Evolutionary conservation across 2,329 filamentous ascomycete species (phyloP).

Genomic region (Neoarthrinium moseri): DNA sequence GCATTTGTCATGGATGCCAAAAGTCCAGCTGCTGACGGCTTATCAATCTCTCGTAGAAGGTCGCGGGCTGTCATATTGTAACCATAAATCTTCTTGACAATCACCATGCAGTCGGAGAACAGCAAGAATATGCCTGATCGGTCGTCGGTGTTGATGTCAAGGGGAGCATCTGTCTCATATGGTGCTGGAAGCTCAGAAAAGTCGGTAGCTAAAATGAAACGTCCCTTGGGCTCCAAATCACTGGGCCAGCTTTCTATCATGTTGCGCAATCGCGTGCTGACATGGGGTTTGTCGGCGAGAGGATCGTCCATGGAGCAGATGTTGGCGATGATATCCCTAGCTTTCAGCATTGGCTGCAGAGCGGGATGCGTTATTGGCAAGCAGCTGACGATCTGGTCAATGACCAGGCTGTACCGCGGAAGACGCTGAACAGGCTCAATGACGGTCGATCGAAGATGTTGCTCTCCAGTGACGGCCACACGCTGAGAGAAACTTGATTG

Average conservation of each 20-base stretch:
- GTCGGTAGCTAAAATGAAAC: conserved; percentile 79
- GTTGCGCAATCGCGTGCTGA: conserved; percentile 71
- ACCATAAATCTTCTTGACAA: conserved; percentile 69
- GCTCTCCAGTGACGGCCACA: conserved; percentile 82
- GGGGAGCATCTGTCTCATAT: conserved; percentile 49
- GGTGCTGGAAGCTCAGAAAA: conserved; percentile 75
- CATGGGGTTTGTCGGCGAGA: conserved; percentile 67
- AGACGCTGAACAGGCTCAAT: conserved; percentile 96
- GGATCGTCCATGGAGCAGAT: conserved; percentile 90
- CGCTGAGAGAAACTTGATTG: conserved; percentile 80
- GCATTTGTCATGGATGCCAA: conserved; percentile 64
- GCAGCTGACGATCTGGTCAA: conserved; percentile 89
- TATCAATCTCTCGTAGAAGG: conserved; percentile 81
- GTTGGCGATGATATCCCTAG: conserved; percentile 89
- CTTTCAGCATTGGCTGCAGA: conserved; percentile 78
- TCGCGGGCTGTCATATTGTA: conserved; percentile 70
- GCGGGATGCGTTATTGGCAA: conserved; percentile 85
- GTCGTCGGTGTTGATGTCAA: conserved; percentile 39
- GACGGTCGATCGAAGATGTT: conserved; percentile 83
- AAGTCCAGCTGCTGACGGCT: conserved; percentile 64
- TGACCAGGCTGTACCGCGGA: conserved; percentile 91
- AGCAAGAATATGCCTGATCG: conserved; percentile 73
- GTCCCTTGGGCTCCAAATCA: conserved; percentile 69
- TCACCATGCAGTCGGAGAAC: conserved; percentile 78
- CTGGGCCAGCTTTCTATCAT: conserved; percentile 77